A percentile compares a stretch with the other conserved stretches of the same genome.
These are phyloP conservation scores for Alternaria ventricosa DNA, from an alignment of 2,329 filamentous ascomycete genomes.

Conservation along the genomic window DNA sequence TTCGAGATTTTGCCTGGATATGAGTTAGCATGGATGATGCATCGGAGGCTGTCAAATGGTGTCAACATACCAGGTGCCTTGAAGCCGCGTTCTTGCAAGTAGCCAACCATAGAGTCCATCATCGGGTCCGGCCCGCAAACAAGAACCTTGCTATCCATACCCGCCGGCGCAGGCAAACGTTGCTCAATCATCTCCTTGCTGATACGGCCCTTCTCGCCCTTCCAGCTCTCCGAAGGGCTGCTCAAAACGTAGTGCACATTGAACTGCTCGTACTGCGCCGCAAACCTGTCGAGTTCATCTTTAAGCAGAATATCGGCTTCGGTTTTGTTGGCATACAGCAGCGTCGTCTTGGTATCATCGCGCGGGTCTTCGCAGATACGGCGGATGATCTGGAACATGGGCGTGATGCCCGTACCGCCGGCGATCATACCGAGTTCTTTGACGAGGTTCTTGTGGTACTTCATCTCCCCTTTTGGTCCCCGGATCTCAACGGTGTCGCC, in stretches of 20 bases:
- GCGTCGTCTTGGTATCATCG: slow-evolving; percentile 63
- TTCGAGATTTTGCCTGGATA: slow-evolving; percentile 12
- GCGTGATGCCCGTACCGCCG: slow-evolving; percentile 61
- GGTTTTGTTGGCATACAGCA: slow-evolving; percentile 66
- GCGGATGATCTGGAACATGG: slow-evolving; percentile 68
- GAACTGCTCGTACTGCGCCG: slow-evolving; percentile 58
- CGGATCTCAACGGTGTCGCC: slow-evolving; percentile 61
- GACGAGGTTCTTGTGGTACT: slow-evolving; percentile 49
- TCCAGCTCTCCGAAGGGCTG: slow-evolving; percentile 23
- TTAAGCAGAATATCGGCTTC: slow-evolving; percentile 67
- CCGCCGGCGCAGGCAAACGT: slow-evolving; percentile 39
- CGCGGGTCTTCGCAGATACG: slow-evolving; percentile 66
- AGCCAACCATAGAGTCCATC: slow-evolving; percentile 12
- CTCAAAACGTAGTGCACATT: slow-evolving; percentile 63
- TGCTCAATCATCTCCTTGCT: slow-evolving; percentile 15
- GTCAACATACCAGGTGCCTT: slow-evolving; percentile 17
- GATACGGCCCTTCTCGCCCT: slow-evolving; percentile 8
- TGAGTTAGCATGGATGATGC: too few relatives aligned
- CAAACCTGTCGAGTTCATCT: slow-evolving; percentile 62
- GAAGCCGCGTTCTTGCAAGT: slow-evolving; percentile 17
- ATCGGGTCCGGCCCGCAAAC: slow-evolving; percentile 69
- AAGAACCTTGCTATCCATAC: slow-evolving; percentile 87
- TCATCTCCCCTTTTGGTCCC: slow-evolving; percentile 65
- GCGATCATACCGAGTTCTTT: slow-evolving; percentile 63
- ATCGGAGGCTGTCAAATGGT: too few relatives aligned